phyloP scores from a whole-genome alignment of 176 grass and related monocot species.

The Avena atlantica region DNA sequence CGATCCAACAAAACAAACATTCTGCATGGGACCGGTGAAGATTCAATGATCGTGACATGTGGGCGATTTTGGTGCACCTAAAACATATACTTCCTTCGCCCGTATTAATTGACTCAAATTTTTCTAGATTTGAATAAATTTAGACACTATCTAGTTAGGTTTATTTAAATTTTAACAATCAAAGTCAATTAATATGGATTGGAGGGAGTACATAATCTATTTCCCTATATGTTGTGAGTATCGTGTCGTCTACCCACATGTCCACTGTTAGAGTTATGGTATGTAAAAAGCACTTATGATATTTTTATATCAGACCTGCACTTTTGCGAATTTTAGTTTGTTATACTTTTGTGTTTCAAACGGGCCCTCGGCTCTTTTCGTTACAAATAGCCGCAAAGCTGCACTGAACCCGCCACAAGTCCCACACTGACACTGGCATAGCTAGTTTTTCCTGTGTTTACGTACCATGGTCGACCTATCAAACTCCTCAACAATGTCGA shows the following conservation, averaged over 20 bases:
- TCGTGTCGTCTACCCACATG: neutral
- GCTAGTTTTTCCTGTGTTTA: neutral
- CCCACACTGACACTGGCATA: neutral
- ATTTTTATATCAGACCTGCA: neutral
- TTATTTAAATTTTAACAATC: no score
- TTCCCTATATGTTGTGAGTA: neutral
- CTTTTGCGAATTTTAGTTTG: neutral
- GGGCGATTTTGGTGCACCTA: neutral
- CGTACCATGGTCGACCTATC: constrained; percentile 12
- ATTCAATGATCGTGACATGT: neutral
- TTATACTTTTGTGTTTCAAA: neutral
- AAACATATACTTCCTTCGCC: neutral
- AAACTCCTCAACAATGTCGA: neutral
- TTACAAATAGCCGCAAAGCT: constrained; percentile 7
- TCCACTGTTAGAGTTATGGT: neutral
- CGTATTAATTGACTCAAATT: no score
- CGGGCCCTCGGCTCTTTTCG: neutral
- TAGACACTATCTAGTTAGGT: no score
- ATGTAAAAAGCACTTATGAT: no score
- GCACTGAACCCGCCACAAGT: neutral
- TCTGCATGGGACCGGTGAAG: neutral
- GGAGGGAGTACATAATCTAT: no score
- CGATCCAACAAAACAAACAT: neutral
- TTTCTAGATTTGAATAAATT: no score
- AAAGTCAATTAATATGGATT: no score